Conservation (phyloP, 2,329 filamentous ascomycete species). For the Alternaria panax region DNA sequence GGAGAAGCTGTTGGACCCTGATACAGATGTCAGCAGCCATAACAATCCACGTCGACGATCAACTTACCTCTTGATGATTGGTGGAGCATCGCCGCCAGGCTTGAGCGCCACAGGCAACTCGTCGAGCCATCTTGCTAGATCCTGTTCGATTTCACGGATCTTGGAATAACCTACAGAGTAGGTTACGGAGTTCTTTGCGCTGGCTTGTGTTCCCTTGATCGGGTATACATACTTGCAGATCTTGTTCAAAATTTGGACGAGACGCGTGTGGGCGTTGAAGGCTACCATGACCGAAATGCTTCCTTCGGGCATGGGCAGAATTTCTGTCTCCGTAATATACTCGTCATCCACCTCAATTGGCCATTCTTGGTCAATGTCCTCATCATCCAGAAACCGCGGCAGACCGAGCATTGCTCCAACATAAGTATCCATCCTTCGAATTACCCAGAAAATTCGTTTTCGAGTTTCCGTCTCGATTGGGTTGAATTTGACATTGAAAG, state of each 20-base stretch:
- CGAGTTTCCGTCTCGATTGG: slow-evolving; percentile 59
- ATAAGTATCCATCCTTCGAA: slow-evolving; percentile 61
- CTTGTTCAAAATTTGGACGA: slow-evolving; percentile 66
- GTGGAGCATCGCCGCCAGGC: slow-evolving; percentile 77
- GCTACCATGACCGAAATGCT: slow-evolving; percentile 65
- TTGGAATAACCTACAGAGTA: slow-evolving; percentile 70
- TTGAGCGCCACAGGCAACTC: slow-evolving; percentile 77
- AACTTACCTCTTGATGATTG: slow-evolving; percentile 78
- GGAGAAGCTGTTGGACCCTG: slow-evolving; percentile 74
- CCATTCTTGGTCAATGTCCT: slow-evolving; percentile 59
- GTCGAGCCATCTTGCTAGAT: slow-evolving; percentile 69
- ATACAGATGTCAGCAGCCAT: not conserved
- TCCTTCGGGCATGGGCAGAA: slow-evolving; percentile 63
- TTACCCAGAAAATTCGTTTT: slow-evolving; percentile 61
- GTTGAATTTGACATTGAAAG: slow-evolving; percentile 55
- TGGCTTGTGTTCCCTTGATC: slow-evolving; percentile 59
- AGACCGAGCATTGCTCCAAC: slow-evolving; percentile 60
- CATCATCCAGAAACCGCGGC: slow-evolving; percentile 57
- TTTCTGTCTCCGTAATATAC: slow-evolving; percentile 58
- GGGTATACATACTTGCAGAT: slow-evolving; percentile 71
- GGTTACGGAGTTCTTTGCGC: slow-evolving; percentile 54
- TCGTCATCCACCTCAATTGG: slow-evolving; percentile 59
- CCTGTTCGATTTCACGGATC: slow-evolving; percentile 69
- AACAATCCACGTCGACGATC: not conserved
- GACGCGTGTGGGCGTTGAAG: slow-evolving; percentile 66